Base-by-base conservation (phyloP, 78 protist genomes). In the Trichosphaerium sp. region DNA sequence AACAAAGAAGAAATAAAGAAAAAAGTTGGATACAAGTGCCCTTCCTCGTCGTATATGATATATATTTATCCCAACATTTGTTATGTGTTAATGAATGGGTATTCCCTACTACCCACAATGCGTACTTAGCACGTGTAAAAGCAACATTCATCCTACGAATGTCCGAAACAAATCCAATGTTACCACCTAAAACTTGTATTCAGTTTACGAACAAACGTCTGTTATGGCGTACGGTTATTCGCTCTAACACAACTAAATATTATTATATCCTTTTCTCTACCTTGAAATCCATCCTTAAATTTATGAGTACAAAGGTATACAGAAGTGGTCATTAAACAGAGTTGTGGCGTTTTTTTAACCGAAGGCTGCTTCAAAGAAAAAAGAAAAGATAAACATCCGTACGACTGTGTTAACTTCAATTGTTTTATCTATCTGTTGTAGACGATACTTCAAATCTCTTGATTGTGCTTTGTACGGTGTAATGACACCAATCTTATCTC, bases 111-210 rank as follows among this genome's bases (percentile, higher is more conserved):
- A 89, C 49, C 39, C 55, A 61, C 40, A 89, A 21, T 21, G 80
- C 47, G 4, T 37, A 41, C 38, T 52, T 23, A 8, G 93, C 92
- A 18, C 96, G 72, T 11, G 94, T 90, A 25, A 92, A 54, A 58
- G 85, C 87, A 23, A 92, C 96, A 65, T 91, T 90, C 88, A 90
- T 65, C n/a, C 96, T 75, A 10, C 92, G 71, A 8, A 63, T 54
- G 61, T 92, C 96, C 1, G 66, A 40, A 31, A 92, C 48, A 61
- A 92, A 90, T 34, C 94, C 94, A 35, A 89, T 69, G 32, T 57
- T 21, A 14, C 59, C 31, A 39, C 78, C 80, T 28, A 18, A n/a
- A n/a, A n/a, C n/a, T n/a, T n/a, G n/a, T 28, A 28, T 28, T 25
- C n/a, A n/a, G n/a, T n/a, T n/a, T n/a, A n/a, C n/a, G n/a, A n/a